A percentile compares a stretch with the other conserved stretches of the same genome.
These are phyloP conservation scores for Rhizopogon vinicolor DNA, from an alignment of 768 basidiomycete genomes.

Conservation along the genomic window DNA sequence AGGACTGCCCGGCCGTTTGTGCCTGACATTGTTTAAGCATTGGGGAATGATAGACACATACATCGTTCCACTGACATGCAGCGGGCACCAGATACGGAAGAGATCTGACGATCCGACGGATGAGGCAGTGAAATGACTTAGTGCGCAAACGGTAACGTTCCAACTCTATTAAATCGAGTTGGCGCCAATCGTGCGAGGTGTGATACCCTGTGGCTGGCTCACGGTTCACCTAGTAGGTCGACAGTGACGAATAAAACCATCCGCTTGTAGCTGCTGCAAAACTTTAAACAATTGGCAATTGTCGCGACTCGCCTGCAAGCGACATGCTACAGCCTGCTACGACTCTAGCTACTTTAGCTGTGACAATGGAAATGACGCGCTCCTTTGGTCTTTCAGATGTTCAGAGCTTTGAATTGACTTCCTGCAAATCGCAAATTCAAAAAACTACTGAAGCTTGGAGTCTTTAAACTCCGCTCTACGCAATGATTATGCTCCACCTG, in stretches of 20 bases:
- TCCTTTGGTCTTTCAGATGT: too few species aligned
- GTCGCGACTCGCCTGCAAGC: too few species aligned
- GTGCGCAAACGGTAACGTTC: not conserved
- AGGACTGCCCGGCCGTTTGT: constrained; percentile 47
- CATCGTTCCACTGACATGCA: constrained; percentile 39
- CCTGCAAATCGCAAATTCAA: too few species aligned
- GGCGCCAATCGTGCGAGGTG: not conserved
- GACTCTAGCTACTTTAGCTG: too few species aligned
- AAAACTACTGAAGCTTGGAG: too few species aligned
- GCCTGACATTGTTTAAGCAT: constrained; percentile 33
- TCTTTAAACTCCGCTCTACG: too few species aligned
- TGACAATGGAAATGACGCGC: too few species aligned
- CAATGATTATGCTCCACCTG: too few species aligned
- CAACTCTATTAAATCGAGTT: too few species aligned
- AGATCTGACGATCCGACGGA: constrained; percentile 31
- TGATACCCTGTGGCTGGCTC: not conserved
- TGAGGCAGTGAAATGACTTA: not conserved
- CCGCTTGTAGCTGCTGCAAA: constrained; percentile 49
- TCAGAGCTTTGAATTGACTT: too few species aligned
- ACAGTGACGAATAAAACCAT: constrained; percentile 40
- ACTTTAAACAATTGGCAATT: constrained; percentile 13
- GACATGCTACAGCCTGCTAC: too few species aligned
- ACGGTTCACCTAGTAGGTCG: constrained; percentile 6
- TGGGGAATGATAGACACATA: not conserved
- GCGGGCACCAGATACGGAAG: constrained; percentile 42